Evolutionary conservation across 108 stramenopile species (phyloP), one percentile per base, ranked within the genome.

Genomic region (Nitzschia inconspicua): DNA sequence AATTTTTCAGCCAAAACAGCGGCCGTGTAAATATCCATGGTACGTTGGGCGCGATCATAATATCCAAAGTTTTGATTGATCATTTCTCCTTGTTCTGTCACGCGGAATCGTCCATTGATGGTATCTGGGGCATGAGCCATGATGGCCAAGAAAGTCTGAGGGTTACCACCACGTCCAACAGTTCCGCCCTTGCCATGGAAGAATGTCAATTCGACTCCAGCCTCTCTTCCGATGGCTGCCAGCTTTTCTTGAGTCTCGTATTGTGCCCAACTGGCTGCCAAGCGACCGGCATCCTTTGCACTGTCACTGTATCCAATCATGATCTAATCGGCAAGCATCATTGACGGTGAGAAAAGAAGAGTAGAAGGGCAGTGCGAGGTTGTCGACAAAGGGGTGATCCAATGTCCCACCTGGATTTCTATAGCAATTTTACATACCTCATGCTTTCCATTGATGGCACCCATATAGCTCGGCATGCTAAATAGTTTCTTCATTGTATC

Each of bases 41-140:
- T 96, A 32, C 93, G 76, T 50, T 95, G 90, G 4, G 97, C 96
- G 39, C 93, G 70, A 62, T 83, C 79, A 11, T 60, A 55, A 49
- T 93, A 72, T 4, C 98, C 98, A 62, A 98, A 98, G 77, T 97
- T 98, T 64, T 96, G 95, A 29, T 87, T 88, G 64, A 98, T 97
- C 97, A 98, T 98, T 66, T 98, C 97, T 24, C 96, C 97, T 58
- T 98, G 97, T 76, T 98, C 97, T 2, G 97, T 98, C n/a, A 98
- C 95, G 19, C 97, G 89, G 86, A 96, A 98, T 47, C 89, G 83
- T 32, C 96, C 96, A 44, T 98, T 89, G 69, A 98, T 91, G 6
- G 97, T 98, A 49, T 88, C 77, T 3, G 96, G 95, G 9, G 96
- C 94, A 73, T 97, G 96, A 2, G 93, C 80, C 27, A 96, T 70